Conservation (phyloP, 179 eudicot genomes). For the Silene coronaria region DNA sequence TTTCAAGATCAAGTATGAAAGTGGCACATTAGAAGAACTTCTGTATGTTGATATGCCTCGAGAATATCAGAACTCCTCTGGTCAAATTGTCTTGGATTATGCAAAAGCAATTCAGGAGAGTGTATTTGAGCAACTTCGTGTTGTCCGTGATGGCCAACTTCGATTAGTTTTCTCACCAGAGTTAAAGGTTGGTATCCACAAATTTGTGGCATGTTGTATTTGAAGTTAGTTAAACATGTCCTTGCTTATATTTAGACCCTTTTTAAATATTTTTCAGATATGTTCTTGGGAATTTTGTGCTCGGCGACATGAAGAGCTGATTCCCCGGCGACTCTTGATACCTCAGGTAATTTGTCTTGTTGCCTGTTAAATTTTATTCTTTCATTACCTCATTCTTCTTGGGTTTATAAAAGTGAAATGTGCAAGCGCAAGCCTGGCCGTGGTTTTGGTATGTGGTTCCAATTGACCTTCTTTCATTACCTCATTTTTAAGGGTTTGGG, state of each 20-base stretch:
- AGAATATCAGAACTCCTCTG: constrained; percentile 82
- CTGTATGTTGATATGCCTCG: constrained; percentile 96
- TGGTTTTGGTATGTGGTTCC: constrained; percentile 80
- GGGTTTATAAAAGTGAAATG: constrained; percentile 38
- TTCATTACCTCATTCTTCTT: background rate
- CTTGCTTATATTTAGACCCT: constrained; percentile 14
- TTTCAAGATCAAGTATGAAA: constrained; percentile 92
- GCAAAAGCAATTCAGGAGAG: constrained; percentile 99
- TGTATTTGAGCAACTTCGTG: constrained; percentile 94
- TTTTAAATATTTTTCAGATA: constrained; percentile 39
- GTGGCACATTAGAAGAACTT: constrained; percentile 94
- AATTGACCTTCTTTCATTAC: background rate
- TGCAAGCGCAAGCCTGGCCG: constrained; percentile 97
- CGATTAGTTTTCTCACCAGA: constrained; percentile 90
- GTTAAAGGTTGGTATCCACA: constrained; percentile 48
- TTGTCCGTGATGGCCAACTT: constrained; percentile 95
- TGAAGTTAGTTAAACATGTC: background rate
- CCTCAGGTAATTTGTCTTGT: constrained; percentile 49
- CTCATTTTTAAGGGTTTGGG: background rate
- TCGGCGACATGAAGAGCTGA: constrained; percentile 82
- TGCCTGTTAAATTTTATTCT: background rate
- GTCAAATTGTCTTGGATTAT: constrained; percentile 93
- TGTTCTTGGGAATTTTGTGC: constrained; percentile 99
- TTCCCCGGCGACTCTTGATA: constrained; percentile 73
- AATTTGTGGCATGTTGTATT: constrained; percentile 2